These are phyloP conservation scores for Aspergillus cristatus DNA, from an alignment of 495 filamentous ascomycete genomes.

Conservation along the genomic window DNA sequence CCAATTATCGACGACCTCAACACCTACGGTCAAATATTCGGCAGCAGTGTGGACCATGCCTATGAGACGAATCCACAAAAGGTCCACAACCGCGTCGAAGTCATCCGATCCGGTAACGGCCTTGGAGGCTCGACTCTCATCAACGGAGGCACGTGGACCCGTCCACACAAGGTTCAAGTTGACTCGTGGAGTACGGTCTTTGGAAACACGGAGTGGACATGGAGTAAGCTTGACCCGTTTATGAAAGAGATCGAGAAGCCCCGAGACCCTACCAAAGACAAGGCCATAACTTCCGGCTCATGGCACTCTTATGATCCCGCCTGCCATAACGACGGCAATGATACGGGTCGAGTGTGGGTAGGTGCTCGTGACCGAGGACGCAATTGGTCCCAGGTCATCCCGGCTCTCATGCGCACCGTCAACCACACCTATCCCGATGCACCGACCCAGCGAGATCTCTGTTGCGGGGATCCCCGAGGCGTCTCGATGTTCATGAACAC, in stretches of 20 bases:
- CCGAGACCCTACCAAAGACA: background rate
- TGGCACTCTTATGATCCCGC: background rate
- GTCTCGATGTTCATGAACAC: background rate
- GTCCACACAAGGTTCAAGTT: constrained; percentile 24
- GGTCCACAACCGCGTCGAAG: background rate
- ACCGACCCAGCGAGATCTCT: background rate
- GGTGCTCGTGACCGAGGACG: background rate
- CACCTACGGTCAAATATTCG: constrained; percentile 17
- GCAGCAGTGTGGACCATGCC: constrained; percentile 1
- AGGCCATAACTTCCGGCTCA: background rate
- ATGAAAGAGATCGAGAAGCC: background rate
- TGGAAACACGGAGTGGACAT: constrained; percentile 37
- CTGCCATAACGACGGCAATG: background rate
- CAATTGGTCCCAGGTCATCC: background rate
- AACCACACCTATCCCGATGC: constrained; percentile 27
- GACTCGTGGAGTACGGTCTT: constrained; percentile 34
- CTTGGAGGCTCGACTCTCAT: constrained; percentile 42
- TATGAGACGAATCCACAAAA: background rate
- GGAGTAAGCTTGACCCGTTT: constrained; percentile 6
- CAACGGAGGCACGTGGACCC: constrained; percentile 39
- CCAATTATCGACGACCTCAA: constrained; percentile 17
- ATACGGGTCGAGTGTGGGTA: background rate
- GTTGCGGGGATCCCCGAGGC: background rate
- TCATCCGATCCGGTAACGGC: constrained; percentile 2
- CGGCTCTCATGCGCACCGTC: constrained; percentile 1